Evolutionary conservation across 805 yeast species (phyloP).

Genomic region (Suhomyces tanzawaensis): DNA sequence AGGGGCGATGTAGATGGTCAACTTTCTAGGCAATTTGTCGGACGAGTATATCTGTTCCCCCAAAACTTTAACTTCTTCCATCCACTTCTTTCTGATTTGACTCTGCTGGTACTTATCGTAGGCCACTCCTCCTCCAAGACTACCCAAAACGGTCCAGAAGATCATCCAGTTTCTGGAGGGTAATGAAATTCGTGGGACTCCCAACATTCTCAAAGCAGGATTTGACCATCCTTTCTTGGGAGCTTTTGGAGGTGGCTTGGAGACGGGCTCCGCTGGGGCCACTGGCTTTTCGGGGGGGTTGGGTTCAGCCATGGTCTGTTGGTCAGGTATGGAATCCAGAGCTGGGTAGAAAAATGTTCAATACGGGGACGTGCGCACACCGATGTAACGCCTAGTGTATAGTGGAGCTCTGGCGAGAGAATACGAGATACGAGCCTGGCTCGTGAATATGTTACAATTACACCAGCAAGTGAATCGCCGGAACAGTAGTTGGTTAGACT

Average conservation of each 20-base stretch:
- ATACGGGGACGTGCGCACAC: too few species aligned
- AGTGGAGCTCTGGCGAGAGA: too few species aligned
- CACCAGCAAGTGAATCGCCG: too few species aligned
- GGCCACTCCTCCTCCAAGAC: conserved; percentile 68
- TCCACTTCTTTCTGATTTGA: conserved; percentile 61
- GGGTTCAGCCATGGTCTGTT: too few species aligned
- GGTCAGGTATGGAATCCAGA: too few species aligned
- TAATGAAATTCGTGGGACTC: conserved; percentile 69
- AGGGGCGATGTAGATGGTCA: conserved; percentile 88
- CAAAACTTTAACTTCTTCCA: conserved; percentile 53
- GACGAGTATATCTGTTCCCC: conserved; percentile 47
- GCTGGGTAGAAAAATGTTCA: too few species aligned
- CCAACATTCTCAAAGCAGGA: conserved; percentile 84
- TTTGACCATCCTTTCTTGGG: conserved; percentile 51
- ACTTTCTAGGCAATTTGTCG: conserved; percentile 63
- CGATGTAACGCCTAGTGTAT: too few species aligned
- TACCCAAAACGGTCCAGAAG: conserved; percentile 71
- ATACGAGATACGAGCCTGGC: too few species aligned
- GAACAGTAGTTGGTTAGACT: too few species aligned
- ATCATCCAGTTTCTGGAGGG: conserved; percentile 94
- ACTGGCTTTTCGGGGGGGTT: not conserved
- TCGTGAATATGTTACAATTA: too few species aligned
- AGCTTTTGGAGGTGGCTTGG: not conserved
- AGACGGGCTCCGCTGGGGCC: not conserved
- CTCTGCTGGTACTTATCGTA: conserved; percentile 79